Evolutionary conservation across 2,329 filamentous ascomycete genomes (phyloP), one percentile per base, ranked within the genome.

Genomic region (Dothistroma septosporum): DNA sequence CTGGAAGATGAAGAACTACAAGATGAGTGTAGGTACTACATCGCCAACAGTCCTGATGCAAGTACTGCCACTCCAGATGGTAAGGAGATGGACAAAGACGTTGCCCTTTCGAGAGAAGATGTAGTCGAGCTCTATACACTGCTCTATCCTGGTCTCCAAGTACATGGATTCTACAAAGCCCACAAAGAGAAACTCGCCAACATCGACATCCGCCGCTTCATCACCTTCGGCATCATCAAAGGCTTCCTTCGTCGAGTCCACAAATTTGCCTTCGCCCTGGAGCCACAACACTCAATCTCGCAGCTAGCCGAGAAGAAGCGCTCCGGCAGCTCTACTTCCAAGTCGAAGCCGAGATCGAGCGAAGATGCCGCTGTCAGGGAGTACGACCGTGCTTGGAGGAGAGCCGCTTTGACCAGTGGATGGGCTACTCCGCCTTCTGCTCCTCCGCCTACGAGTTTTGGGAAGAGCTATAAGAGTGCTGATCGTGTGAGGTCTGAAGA

Each of bases 211-310:
- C 86, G 94, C 12, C 87, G 94, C 31, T 87, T 99, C 64, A 91
- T 97, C 64, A 95, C 96, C 61, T 99, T 97, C 71, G 94, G 93
- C 60, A 84, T 97, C 61, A 96, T 97, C 74, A 97, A 97, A 77
- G 92, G 93, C 16, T 90, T 95, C 67, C 78, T 99, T 24, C 97
- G 97, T 75, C 86, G 94, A 35, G 88, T 97, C 46, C 66, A 97
- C 77, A 95, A 94, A 74, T 95, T 95, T 73, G 89, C 91, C 31
- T 85, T 95, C 58, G 85, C 83, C 11, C 49, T 66, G 32, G 60
- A 62, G 31, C 53, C 58, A 1, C 62, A 62, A 24, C 54, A 65
- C 22, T 24, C 61, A 22, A 57, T 59, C 4, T 55, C 61, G 28
- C 55, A 52, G 1, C 37, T 55, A 16, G 53, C 53, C 46, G 60